Evolutionary conservation across 495 filamentous ascomycete genomes (phyloP).

Genomic region (Talaromyces proteolyticus): DNA sequence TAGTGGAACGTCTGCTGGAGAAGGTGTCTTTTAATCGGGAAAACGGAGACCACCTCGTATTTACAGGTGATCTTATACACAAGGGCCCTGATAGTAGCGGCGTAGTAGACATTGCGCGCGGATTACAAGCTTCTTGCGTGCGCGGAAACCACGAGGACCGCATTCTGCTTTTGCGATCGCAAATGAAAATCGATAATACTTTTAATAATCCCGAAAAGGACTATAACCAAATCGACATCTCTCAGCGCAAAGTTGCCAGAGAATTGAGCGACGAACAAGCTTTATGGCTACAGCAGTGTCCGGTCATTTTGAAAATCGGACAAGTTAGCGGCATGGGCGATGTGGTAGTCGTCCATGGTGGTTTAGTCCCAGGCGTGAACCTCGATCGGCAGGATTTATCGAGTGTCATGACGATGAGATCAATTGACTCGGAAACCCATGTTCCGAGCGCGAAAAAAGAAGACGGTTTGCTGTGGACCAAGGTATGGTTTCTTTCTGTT

Average conservation of each 20-base stretch:
- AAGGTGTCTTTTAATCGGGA: constrained; percentile 57
- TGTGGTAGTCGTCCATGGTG: constrained; percentile 76
- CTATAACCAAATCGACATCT: constrained; percentile 15
- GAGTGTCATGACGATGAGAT: constrained; percentile 88
- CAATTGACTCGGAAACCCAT: constrained; percentile 56
- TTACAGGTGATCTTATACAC: constrained; percentile 79
- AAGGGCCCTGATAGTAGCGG: constrained; percentile 83
- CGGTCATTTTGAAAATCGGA: constrained; percentile 69
- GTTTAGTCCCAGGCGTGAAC: constrained; percentile 66
- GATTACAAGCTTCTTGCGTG: constrained; percentile 67
- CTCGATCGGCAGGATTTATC: constrained; percentile 72
- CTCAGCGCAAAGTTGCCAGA: constrained; percentile 43
- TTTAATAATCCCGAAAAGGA: constrained; percentile 11
- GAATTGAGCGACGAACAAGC: constrained; percentile 54
- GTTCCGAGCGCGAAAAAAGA: constrained; percentile 50
- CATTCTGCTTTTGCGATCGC: constrained; percentile 51
- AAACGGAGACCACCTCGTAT: constrained; percentile 67
- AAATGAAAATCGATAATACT: constrained; percentile 22
- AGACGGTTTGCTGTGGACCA: constrained; percentile 61
- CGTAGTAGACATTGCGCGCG: constrained; percentile 68
- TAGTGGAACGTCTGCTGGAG: constrained; percentile 58
- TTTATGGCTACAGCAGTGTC: constrained; percentile 63
- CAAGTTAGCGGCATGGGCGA: constrained; percentile 49
- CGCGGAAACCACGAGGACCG: constrained; percentile 93
- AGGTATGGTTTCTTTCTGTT: constrained; percentile 36